Evolutionary conservation across 352 stramenopile species (phyloP).

Genomic region (Elongisporangium anandrum): DNA sequence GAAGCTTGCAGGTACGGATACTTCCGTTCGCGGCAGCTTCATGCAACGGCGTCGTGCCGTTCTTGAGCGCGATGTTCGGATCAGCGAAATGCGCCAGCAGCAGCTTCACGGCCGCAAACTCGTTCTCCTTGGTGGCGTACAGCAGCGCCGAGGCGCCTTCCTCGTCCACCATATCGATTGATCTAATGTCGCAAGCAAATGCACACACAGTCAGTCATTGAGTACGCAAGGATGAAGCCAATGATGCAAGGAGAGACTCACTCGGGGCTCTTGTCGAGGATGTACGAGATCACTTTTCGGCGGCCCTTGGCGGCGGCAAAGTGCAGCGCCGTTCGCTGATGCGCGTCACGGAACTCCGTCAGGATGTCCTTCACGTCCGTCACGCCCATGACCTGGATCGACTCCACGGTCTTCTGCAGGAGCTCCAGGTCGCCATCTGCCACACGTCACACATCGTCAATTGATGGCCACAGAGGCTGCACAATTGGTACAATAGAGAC

Average conservation of each 20-base stretch:
- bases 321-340: slow-evolving; percentile 77
- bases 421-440: slow-evolving; percentile 69
- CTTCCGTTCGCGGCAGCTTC: slow-evolving; percentile 68
- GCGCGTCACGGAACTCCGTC: slow-evolving; percentile 73
- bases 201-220: neutral
- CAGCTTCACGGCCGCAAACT: slow-evolving; percentile 63
- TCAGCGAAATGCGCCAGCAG: slow-evolving; percentile 57
- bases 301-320: slow-evolving; percentile 75
- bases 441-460: slow-evolving; percentile 5
- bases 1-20: slow-evolving; percentile 49
- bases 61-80: slow-evolving; percentile 45
- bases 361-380: slow-evolving; percentile 56
- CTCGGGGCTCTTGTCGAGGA: slow-evolving; percentile 55
- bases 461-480: neutral
- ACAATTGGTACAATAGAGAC: neutral
- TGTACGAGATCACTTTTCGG: slow-evolving; percentile 68
- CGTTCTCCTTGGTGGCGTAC: slow-evolving; percentile 72
- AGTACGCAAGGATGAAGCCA: neutral
- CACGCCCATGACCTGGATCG: slow-evolving; percentile 54
- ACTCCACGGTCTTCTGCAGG: slow-evolving; percentile 58
- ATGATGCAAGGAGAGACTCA: slow-evolving; percentile 11
- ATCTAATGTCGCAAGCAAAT: slow-evolving; percentile 4
- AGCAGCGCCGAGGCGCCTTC: slow-evolving; percentile 66
- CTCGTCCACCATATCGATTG: slow-evolving; percentile 60
- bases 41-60: slow-evolving; percentile 60